phyloP scores from a whole-genome alignment of 164 flowering plant genomes.

The Sextonia rubra region DNA sequence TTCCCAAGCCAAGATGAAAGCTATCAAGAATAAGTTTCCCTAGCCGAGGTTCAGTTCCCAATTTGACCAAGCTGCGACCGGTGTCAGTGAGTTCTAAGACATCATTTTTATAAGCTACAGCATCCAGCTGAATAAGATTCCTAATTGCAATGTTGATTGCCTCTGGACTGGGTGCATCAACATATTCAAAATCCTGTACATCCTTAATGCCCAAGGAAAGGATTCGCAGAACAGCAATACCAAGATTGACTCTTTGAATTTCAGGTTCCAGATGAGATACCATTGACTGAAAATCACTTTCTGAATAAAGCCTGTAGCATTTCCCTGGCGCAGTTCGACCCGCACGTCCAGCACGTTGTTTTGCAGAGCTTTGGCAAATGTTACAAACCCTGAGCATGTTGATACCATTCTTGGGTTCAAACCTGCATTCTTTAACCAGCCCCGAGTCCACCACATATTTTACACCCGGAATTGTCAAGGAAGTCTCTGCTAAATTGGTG shows the following conservation, averaged over 20 bases:
- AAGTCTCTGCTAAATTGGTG: constrained; percentile 96
- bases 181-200: constrained; percentile 69
- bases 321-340: constrained; percentile 91
- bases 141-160: constrained; percentile 82
- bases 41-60: constrained; percentile 91
- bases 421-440: constrained; percentile 77
- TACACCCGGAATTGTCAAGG: constrained; percentile 91
- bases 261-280: constrained; percentile 76
- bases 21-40: constrained; percentile 75
- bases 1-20: constrained; percentile 39
- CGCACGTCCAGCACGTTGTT: constrained; percentile 95
- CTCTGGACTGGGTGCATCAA: constrained; percentile 74
- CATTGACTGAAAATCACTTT: constrained; percentile 58
- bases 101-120: constrained; percentile 35
- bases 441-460: constrained; percentile 91
- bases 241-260: constrained; percentile 88
- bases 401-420: constrained; percentile 85
- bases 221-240: constrained; percentile 83
- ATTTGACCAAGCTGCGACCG: constrained; percentile 57
- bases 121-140: constrained; percentile 84
- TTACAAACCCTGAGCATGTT: constrained; percentile 72
- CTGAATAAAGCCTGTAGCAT: constrained; percentile 80
- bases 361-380: constrained; percentile 85
- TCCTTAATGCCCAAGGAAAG: constrained; percentile 69
- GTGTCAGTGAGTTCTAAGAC: constrained; percentile 51